A percentile compares a stretch with the other conserved stretches of the same genome.
Evolutionary conservation across 768 basidiomycete species (phyloP).

Genomic region (Serendipita vermifera): DNA sequence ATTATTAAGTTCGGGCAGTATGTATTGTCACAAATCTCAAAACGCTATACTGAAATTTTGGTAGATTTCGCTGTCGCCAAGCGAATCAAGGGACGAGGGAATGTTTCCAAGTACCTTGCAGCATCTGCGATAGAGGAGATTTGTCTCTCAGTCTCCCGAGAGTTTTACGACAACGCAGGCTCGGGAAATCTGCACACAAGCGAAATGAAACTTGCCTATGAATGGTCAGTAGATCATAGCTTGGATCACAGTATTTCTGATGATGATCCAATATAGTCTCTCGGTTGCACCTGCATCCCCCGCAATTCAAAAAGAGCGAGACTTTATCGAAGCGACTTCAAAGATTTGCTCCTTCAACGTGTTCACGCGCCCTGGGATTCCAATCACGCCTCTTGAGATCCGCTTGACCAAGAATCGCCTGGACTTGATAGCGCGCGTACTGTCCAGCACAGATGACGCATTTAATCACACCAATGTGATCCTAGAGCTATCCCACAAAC

Average conservation of each 20-base stretch:
- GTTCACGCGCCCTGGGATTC: constrained; percentile 54
- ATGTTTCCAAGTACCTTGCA: background rate
- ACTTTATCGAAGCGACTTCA: constrained; percentile 96
- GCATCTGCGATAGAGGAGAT: constrained; percentile 52
- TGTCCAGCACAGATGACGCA: constrained; percentile 72
- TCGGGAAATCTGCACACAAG: constrained; percentile 86
- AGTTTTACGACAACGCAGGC: constrained; percentile 90
- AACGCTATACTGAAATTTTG: background rate
- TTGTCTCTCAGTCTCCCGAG: constrained; percentile 66
- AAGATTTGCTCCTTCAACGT: constrained; percentile 88
- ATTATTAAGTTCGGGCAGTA: constrained; percentile 73
- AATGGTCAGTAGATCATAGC: constrained; percentile 52
- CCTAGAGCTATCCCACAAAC: constrained; percentile 76
- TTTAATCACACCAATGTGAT: constrained; percentile 89
- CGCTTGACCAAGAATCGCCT: constrained; percentile 82
- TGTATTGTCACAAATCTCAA: constrained; percentile 28
- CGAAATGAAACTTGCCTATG: constrained; percentile 94
- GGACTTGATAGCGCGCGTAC: constrained; percentile 71
- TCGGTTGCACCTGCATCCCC: constrained; percentile 56
- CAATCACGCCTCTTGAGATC: constrained; percentile 85
- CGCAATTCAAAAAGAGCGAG: constrained; percentile 53
- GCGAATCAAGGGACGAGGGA: constrained; percentile 10
- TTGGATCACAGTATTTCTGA: constrained; percentile 12
- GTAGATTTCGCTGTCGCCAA: constrained; percentile 59
- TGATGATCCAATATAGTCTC: constrained; percentile 37